Conservation (phyloP, 2,329 filamentous ascomycete species). For the Pseudocercospora macadamiae region DNA sequence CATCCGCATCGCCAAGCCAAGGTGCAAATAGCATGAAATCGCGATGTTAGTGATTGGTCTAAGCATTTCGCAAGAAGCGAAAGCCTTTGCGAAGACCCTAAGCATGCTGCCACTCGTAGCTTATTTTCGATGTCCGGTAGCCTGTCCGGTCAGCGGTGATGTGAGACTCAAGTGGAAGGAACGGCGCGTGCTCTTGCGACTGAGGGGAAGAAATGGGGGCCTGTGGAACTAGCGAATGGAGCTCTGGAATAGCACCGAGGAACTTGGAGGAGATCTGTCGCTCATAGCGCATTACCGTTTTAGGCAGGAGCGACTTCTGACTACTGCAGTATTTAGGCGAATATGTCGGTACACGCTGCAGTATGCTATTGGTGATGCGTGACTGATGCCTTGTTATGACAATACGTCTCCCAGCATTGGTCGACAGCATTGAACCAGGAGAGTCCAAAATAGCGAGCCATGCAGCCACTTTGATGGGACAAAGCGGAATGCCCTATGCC, state of each 20-base stretch:
- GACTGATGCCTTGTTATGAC: neutral
- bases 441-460: neutral
- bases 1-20: neutral
- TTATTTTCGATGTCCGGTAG: conserved; percentile 7
- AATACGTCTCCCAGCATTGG: neutral
- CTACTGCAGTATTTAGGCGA: conserved; percentile 12
- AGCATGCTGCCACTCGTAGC: conserved; percentile 6
- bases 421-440: neutral
- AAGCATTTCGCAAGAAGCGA: conserved; percentile 7
- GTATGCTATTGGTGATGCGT: neutral
- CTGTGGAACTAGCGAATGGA: neutral
- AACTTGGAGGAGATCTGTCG: neutral
- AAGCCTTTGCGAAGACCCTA: conserved; percentile 3
- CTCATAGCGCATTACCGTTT: neutral
- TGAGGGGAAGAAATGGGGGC: conserved; percentile 8
- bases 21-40: no score
- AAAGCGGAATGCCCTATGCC: no score
- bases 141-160: conserved; percentile 25
- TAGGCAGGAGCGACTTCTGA: neutral
- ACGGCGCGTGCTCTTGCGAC: conserved; percentile 9
- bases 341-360: neutral
- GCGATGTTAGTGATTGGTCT: no score
- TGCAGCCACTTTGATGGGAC: conserved; percentile 1
- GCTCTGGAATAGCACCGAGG: conserved; percentile 3
- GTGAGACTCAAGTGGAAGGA: neutral